Percentiles rank a stretch among this genome's conserved stretches.
Conservation (phyloP, 441 rosid species). For the Iberis amara region DNA sequence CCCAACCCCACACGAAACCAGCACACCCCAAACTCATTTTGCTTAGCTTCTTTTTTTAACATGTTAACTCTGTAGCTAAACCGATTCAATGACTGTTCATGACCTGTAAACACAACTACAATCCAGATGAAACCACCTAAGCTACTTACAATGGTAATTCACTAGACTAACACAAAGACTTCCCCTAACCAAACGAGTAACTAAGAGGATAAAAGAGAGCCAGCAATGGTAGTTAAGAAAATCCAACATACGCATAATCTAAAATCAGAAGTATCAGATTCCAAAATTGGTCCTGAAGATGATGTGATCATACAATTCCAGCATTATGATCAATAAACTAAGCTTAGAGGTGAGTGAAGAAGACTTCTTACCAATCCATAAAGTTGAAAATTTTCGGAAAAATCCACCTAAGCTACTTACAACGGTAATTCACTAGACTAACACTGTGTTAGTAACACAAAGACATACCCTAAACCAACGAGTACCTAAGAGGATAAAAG, state of each 20-base stretch:
- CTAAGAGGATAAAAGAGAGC: neutral
- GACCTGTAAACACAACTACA: neutral
- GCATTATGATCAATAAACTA: too few relatives aligned
- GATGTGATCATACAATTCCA: too few relatives aligned
- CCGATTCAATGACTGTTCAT: neutral
- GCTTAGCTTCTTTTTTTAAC: neutral
- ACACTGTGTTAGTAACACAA: neutral
- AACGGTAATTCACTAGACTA: slow-evolving; percentile 9
- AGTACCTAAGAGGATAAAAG: neutral
- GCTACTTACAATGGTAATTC: slow-evolving; percentile 4
- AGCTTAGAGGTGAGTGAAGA: neutral
- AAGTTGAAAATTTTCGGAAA: slow-evolving; percentile 27
- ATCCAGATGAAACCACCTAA: neutral
- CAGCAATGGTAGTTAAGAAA: too few relatives aligned
- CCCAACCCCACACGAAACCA: too few relatives aligned
- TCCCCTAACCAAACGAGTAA: too few relatives aligned
- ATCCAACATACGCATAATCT: too few relatives aligned
- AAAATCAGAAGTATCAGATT: too few relatives aligned
- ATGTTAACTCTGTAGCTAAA: slow-evolving; percentile 13
- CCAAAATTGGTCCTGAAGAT: too few relatives aligned
- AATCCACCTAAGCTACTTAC: neutral
- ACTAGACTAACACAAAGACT: slow-evolving; percentile 8
- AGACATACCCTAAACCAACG: neutral
- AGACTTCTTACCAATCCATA: slow-evolving; percentile 36
- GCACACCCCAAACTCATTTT: neutral